Evolutionary conservation across 129 eudicot species (phyloP).

Genomic region (Escallonia rubra): DNA sequence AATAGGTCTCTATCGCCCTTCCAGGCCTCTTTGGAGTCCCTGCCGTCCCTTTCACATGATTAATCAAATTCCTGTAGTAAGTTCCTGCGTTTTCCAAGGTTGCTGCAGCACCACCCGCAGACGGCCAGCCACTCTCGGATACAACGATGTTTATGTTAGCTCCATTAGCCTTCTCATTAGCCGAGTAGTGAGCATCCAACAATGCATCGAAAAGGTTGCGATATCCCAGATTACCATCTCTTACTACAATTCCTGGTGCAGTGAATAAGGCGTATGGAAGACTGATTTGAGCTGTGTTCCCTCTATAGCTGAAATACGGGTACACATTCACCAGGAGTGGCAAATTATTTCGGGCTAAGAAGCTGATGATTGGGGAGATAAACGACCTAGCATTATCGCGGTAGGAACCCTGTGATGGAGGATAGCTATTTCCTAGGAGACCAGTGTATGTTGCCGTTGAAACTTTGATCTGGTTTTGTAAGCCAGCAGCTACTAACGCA

Average conservation of each 20-base stretch:
- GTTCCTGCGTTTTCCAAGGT: slow-evolving; percentile 12
- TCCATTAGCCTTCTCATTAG: slow-evolving; percentile 26
- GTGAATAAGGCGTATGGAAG: slow-evolving; percentile 28
- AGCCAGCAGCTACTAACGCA: slow-evolving; percentile 11
- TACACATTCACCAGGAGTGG: slow-evolving; percentile 37
- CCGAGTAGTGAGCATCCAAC: slow-evolving; percentile 29
- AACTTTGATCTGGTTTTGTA: slow-evolving; percentile 17
- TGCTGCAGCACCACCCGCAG: slow-evolving; percentile 23
- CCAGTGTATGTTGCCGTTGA: slow-evolving; percentile 15
- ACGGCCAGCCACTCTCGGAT: slow-evolving; percentile 51
- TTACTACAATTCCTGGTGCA: not conserved
- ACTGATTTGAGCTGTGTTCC: not conserved
- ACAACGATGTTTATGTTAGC: slow-evolving; percentile 22
- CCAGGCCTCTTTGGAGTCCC: slow-evolving; percentile 30
- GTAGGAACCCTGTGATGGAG: slow-evolving; percentile 29
- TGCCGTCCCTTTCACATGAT: slow-evolving; percentile 13
- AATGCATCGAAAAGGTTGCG: slow-evolving; percentile 30
- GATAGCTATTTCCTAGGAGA: slow-evolving; percentile 13
- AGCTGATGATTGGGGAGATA: slow-evolving; percentile 12
- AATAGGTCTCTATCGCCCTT: slow-evolving; percentile 19
- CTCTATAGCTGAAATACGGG: slow-evolving; percentile 23
- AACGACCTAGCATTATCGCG: not conserved
- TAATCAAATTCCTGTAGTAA: slow-evolving; percentile 19
- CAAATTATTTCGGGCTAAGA: not conserved
- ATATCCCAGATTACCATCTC: slow-evolving; percentile 16